phyloP scores from a whole-genome alignment of 176 grass and related monocot genomes.

The Otatea glauca region DNA sequence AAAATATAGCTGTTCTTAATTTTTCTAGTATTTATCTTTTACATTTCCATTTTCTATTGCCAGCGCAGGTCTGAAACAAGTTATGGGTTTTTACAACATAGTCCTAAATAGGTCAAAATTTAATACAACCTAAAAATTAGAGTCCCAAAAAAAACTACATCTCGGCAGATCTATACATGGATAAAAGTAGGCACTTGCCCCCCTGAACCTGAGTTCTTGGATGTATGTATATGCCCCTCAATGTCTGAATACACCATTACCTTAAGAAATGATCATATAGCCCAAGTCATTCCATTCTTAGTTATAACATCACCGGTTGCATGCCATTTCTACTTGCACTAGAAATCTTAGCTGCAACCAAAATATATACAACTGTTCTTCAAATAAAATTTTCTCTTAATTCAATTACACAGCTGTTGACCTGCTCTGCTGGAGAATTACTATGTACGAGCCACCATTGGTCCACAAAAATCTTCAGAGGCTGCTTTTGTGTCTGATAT shows the following conservation, averaged over 20 bases:
- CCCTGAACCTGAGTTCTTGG: neutral
- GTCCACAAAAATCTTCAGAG: constrained; percentile 17
- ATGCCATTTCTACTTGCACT: too few relatives aligned
- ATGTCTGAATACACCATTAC: constrained; percentile 6
- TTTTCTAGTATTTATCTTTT: neutral
- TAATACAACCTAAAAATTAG: too few relatives aligned
- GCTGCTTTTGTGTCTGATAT: too few relatives aligned
- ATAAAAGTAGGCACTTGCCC: neutral
- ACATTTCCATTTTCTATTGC: neutral
- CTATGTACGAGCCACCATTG: constrained; percentile 50
- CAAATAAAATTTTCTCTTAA: too few relatives aligned
- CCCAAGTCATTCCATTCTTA: neutral
- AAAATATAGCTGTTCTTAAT: neutral
- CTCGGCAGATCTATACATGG: neutral
- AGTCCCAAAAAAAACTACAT: neutral
- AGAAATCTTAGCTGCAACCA: constrained; percentile 1
- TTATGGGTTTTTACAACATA: neutral
- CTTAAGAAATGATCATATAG: constrained; percentile 14
- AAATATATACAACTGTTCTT: neutral
- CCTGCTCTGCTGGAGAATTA: constrained; percentile 43
- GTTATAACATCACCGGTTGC: neutral
- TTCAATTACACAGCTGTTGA: constrained; percentile 43
- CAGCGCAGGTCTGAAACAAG: neutral
- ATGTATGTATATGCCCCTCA: neutral
- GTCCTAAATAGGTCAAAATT: too few relatives aligned